phyloP scores from a whole-genome alignment of 2,329 filamentous ascomycete genomes.

The Diaporthe ilicicola region DNA sequence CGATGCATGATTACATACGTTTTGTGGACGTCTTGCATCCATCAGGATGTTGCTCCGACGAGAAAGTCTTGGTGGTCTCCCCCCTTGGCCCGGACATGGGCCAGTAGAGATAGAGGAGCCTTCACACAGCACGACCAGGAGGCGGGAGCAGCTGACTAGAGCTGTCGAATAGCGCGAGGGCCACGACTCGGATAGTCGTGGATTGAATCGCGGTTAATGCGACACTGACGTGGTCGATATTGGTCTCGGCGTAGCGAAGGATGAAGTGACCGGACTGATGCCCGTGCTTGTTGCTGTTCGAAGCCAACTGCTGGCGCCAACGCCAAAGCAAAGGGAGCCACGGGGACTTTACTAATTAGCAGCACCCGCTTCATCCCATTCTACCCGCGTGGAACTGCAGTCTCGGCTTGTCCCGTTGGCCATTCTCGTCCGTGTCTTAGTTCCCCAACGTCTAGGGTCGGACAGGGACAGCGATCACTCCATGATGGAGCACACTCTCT shows the following conservation, averaged over 20 bases:
- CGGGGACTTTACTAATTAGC: background rate
- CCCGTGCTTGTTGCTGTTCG: background rate
- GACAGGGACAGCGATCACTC: background rate
- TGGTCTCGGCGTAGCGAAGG: background rate
- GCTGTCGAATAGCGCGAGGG: background rate
- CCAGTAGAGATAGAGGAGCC: background rate
- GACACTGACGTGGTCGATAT: background rate
- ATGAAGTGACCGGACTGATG: background rate
- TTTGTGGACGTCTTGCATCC: background rate
- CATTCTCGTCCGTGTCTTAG: background rate
- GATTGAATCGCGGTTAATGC: background rate
- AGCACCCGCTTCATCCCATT: background rate
- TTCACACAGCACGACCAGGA: background rate
- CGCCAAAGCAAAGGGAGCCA: background rate
- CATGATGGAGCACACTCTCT: background rate
- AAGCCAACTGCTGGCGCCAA: background rate
- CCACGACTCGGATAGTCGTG: conserved; percentile 2
- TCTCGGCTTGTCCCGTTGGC: background rate
- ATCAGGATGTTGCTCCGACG: background rate
- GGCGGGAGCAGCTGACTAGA: conserved; percentile 1
- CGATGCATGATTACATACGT: background rate
- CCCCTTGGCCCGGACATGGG: background rate
- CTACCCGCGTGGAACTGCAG: background rate
- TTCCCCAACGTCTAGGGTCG: background rate
- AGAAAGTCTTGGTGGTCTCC: background rate